Base-by-base conservation (phyloP, 2,329 filamentous ascomycete genomes). In the Aspergillus sojae region DNA sequence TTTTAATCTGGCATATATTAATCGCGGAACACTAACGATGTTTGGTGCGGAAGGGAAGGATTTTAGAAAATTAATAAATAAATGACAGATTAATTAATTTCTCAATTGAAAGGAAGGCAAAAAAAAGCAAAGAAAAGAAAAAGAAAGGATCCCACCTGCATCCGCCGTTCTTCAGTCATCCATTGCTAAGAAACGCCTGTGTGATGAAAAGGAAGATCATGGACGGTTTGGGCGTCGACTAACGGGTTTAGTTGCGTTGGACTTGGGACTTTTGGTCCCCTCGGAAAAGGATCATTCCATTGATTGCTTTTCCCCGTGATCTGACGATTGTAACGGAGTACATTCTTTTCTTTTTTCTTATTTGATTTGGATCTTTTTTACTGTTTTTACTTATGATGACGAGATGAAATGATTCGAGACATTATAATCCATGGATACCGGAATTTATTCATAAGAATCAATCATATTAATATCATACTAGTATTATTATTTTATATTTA, bases 181-280 rank as follows among this genome's bases (percentile, higher is more conserved):
- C 30, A 54, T 54, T 54, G 32, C 52, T 54, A 36, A 58, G 48
- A 28, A 50, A 55, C 26, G 16, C n/a, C 32, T 30, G 39, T 61
- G 58, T 61, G 58, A 61, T 54, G 52, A 41, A 12, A 57, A 54
- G 12, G 52, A 54, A 54, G 60, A 61, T 61, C 60, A 57, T 61
- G 43, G 45, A 61, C 60, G 53, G 52, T 50, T 57, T 52, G 28
- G 60, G 59, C 12, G 43, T 16, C n/a, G 26, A 52, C 36, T 32
- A 23, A 54, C 26, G 26, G n/a, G n/a, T 11, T 32, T 61, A 28
- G 48, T 48, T 48, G 28, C 36, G n/a, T 46, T 45, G 36, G 56
- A 34, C 21, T 46, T 46, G 30, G 16, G 50, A 53, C 39, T 55
- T 55, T 55, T n/a, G 39, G 52, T 21, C 36, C 52, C n/a, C 21